These are phyloP conservation scores for Pichia kudriavzevii DNA, from an alignment of 1,139 yeast species.

Conservation along the genomic window DNA sequence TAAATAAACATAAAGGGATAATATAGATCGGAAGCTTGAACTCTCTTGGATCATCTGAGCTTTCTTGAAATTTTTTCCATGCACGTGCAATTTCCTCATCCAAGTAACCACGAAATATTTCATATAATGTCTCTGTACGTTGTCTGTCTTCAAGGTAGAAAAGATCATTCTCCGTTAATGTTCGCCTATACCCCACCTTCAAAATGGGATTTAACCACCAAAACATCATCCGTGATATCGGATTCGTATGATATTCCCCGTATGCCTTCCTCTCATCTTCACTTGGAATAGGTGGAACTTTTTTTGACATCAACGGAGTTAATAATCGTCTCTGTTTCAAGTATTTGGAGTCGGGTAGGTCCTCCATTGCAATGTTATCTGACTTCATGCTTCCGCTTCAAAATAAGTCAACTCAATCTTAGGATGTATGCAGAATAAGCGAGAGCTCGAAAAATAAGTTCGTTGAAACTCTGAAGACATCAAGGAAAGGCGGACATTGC, in stretches of 20 bases:
- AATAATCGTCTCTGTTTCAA: constrained; percentile 35
- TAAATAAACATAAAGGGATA: constrained; percentile 24
- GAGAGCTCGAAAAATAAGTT: too few species aligned
- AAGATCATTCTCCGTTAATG: constrained; percentile 40
- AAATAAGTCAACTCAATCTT: too few species aligned
- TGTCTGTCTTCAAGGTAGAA: constrained; percentile 35
- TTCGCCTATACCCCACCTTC: constrained; percentile 43
- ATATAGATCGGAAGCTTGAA: constrained; percentile 12
- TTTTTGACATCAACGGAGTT: constrained; percentile 33
- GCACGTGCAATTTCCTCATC: constrained; percentile 12
- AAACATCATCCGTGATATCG: constrained; percentile 33
- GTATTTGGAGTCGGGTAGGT: too few species aligned
- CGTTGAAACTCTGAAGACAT: too few species aligned
- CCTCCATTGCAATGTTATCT: too few species aligned
- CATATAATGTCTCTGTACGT: constrained; percentile 33
- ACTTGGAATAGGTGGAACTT: constrained; percentile 46
- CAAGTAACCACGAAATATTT: constrained; percentile 27
- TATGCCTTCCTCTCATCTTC: constrained; percentile 37
- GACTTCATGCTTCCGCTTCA: too few species aligned
- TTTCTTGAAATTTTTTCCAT: constrained; percentile 8
- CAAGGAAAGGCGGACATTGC: too few species aligned
- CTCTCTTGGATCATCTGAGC: constrained; percentile 6
- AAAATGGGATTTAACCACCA: constrained; percentile 45
- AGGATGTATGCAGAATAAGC: too few species aligned
- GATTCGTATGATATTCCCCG: constrained; percentile 31